Conservation (phyloP, 202 grass and related monocot genomes). For the Dendrocalamus latiflorus region DNA sequence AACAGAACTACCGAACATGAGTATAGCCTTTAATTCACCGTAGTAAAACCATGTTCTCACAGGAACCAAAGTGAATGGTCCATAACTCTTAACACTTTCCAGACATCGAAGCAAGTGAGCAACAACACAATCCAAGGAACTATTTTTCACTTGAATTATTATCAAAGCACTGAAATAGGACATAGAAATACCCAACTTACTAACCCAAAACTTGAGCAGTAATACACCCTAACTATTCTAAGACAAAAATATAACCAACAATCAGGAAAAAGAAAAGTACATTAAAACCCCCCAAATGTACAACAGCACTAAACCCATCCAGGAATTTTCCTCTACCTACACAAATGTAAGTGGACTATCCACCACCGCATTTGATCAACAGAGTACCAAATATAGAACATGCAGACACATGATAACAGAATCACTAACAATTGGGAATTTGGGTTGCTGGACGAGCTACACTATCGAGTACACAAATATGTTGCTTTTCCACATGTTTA, state of each 20-base stretch:
- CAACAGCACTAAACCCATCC: not conserved
- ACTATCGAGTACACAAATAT: not conserved
- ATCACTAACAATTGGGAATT: not conserved
- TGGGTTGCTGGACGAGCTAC: not conserved
- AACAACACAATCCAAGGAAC: no score
- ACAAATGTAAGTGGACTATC: constrained; percentile 10
- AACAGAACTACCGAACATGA: constrained; percentile 2
- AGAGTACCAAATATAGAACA: not conserved
- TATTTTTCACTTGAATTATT: no score
- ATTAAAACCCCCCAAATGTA: not conserved
- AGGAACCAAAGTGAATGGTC: not conserved
- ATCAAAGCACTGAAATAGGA: not conserved
- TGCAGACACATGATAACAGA: not conserved
- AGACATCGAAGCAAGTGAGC: not conserved
- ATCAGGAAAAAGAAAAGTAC: not conserved
- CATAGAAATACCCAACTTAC: not conserved
- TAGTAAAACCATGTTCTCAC: constrained; percentile 2
- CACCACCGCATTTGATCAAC: not conserved
- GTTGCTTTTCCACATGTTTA: not conserved
- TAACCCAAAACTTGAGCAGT: not conserved
- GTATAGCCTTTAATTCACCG: not conserved
- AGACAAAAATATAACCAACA: not conserved
- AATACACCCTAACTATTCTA: not conserved
- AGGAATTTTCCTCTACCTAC: not conserved
- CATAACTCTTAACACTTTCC: constrained; percentile 15